phyloP scores from a whole-genome alignment of 768 basidiomycete species.

The Hemileccinum rubropunctum region DNA sequence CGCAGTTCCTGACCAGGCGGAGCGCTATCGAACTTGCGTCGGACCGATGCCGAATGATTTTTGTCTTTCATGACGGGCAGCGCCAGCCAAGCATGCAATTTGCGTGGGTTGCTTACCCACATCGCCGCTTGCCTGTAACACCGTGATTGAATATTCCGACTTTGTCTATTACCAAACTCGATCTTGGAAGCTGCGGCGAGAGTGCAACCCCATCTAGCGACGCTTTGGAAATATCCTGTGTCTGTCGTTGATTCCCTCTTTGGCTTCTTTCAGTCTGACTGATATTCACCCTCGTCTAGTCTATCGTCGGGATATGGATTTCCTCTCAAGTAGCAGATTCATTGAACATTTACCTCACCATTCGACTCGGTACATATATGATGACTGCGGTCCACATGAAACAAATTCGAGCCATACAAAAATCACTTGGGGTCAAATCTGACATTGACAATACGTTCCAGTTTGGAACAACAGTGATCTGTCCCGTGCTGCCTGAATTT shows the following conservation, averaged over 20 bases:
- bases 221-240: slow-evolving; percentile 7
- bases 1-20: too few species aligned
- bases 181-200: not conserved
- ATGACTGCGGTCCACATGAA: not conserved
- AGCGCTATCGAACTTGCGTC: too few species aligned
- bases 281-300: not conserved
- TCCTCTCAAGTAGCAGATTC: slow-evolving; percentile 13
- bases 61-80: too few species aligned
- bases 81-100: too few species aligned
- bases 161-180: not conserved
- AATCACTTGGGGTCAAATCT: slow-evolving; percentile 1
- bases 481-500: not conserved
- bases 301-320: slow-evolving; percentile 7
- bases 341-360: slow-evolving; percentile 7
- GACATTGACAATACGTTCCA: not conserved
- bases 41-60: too few species aligned
- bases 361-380: not conserved
- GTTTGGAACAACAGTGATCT: slow-evolving; percentile 1
- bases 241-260: not conserved
- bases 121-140: too few species aligned
- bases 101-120: too few species aligned
- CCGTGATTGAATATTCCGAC: too few species aligned
- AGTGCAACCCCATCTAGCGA: not conserved
- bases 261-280: not conserved
- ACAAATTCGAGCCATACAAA: not conserved